Evolutionary conservation across 2,329 filamentous ascomycete genomes (phyloP).

Genomic region (Pyricularia sp.): DNA sequence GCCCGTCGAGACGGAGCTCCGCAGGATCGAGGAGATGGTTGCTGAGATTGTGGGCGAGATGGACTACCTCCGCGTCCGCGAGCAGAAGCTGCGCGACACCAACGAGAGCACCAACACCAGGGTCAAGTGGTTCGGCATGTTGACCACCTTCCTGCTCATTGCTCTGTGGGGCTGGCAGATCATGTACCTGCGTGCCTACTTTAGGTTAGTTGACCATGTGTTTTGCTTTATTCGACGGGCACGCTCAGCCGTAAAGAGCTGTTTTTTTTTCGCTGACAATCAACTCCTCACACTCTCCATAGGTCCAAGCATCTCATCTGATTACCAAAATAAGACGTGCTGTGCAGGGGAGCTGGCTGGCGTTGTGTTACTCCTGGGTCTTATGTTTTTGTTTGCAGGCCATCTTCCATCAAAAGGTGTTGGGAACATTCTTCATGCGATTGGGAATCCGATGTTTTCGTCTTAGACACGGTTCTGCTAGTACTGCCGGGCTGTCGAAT

Average conservation of each 20-base stretch:
- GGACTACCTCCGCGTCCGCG: constrained; percentile 83
- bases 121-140: constrained; percentile 97
- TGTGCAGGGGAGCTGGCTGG: not conserved
- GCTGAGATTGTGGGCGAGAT: constrained; percentile 85
- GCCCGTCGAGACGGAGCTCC: constrained; percentile 89
- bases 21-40: constrained; percentile 85
- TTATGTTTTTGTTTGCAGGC: not conserved
- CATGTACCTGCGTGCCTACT: constrained; percentile 94
- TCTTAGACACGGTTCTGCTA: not conserved
- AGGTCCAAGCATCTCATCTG: constrained; percentile 63
- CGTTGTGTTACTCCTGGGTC: not conserved
- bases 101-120: constrained; percentile 99
- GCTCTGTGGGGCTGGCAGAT: constrained; percentile 94
- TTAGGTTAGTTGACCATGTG: constrained; percentile 46
- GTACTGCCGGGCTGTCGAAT: not conserved
- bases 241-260: constrained; percentile 2
- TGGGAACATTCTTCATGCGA: not conserved
- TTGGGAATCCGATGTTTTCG: not conserved
- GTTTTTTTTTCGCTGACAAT: not conserved
- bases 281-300: not conserved
- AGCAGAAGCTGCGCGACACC: constrained; percentile 94
- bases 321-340: not conserved
- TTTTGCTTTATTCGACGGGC: not conserved
- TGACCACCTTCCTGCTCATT: constrained; percentile 84
- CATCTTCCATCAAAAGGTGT: not conserved